A percentile compares a stretch with the other conserved stretches of the same genome.
Conservation (phyloP, 768 basidiomycete genomes). For the Sistotremastrum niveocremeum region DNA sequence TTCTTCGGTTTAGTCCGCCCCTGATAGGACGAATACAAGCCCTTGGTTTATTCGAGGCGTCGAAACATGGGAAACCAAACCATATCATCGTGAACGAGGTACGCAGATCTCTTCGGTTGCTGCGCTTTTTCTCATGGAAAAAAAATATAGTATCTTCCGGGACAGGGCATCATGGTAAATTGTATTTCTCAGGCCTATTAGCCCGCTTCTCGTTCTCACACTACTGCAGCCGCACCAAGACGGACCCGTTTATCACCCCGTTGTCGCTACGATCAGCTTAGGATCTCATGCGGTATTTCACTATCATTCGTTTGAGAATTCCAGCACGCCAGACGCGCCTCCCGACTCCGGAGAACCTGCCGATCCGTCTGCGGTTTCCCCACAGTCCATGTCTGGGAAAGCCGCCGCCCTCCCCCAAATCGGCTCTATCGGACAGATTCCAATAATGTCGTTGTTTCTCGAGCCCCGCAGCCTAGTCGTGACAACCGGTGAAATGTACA, state of each 20-base stretch:
- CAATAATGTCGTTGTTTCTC: conserved; percentile 60
- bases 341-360: background rate
- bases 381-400: background rate
- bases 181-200: conserved; percentile 1
- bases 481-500: conserved; percentile 56
- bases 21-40: conserved; percentile 54
- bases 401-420: conserved; percentile 16
- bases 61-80: conserved; percentile 62
- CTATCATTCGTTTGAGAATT: conserved; percentile 34
- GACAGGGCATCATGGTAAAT: conserved; percentile 86
- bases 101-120: conserved; percentile 8
- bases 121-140: conserved; percentile 8
- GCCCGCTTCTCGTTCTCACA: conserved; percentile 1
- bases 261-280: conserved; percentile 83
- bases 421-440: conserved; percentile 45
- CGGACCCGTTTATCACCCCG: conserved; percentile 76
- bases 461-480: conserved; percentile 81
- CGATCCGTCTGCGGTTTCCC: too few relatives aligned
- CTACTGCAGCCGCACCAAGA: conserved; percentile 74
- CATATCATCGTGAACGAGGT: conserved; percentile 87
- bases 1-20: conserved; percentile 45
- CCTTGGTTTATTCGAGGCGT: conserved; percentile 48
- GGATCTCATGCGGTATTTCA: conserved; percentile 75
- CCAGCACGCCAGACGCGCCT: background rate
- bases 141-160: conserved; percentile 54